Evolutionary conservation across 2,329 filamentous ascomycete species (phyloP), one percentile per base, ranked within the genome.

Genomic region (Sarocladium strictum): DNA sequence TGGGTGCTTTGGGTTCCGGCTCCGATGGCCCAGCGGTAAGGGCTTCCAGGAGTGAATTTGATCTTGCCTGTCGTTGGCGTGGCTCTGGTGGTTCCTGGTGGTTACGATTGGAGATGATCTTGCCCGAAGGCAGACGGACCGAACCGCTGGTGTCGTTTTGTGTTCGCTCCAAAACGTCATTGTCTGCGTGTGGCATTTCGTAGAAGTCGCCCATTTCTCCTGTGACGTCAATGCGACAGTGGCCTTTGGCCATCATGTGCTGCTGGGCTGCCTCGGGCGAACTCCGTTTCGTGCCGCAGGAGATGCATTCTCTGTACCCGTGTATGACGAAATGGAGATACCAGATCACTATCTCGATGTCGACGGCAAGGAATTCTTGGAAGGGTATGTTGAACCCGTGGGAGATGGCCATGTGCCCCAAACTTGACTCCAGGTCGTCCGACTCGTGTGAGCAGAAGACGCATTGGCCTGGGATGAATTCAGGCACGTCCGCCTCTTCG

Each of bases 241-340:
- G 76, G 0, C 74, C 72, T 49, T 76, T 79, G 2, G 64, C 69
- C 0, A 64, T 59, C 77, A 80, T 80, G 54, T 80, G 79, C 33
- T 78, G 75, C 57, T 77, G 76, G 0, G 74, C 72, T 0, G 71
- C 79, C 51, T 76, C 66, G 0, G 67, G 64, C 0, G 72, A 76
- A 0, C 63, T 62, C 29, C 74, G 69, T 35, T 71, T 63, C 14
- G 68, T 75, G 1, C 75, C 74, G 58, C 79, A 82, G 19, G 68
- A 71, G 35, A 82, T 66, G 56, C 79, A 83, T 61, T 80, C 76
- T 17, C 67, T 66, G 54, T 77, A 79, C 0, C 63, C 69, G 19
- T 67, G 73, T 14, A 81, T 73, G 19, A 81, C 63, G 9, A 78
- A 67, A 53, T 75, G 69, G 0, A 81, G 63, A 54, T 80, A 80